Conservation (phyloP, 2,329 filamentous ascomycete genomes). For the Diaporthe ampelina region DNA sequence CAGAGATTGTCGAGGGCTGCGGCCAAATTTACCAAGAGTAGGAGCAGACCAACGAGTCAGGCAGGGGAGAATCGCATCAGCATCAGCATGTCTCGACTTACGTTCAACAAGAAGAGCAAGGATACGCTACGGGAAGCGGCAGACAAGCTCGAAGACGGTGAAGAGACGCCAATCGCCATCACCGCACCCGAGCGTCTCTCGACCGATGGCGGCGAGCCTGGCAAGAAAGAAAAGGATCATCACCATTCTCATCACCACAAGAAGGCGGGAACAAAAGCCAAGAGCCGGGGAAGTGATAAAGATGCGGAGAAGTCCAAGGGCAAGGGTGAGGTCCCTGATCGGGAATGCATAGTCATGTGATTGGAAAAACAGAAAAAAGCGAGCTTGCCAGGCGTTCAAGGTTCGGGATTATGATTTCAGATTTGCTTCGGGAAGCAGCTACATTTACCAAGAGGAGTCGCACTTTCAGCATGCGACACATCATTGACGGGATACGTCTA, state of each 20-base stretch:
- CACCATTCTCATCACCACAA: slow-evolving; percentile 49
- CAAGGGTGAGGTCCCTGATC: slow-evolving; percentile 56
- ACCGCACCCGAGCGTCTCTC: slow-evolving; percentile 37
- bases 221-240: slow-evolving; percentile 46
- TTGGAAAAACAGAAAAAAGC: slow-evolving; percentile 1
- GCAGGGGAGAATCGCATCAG: slow-evolving; percentile 71
- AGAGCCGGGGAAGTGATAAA: slow-evolving; percentile 45
- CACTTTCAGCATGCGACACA: slow-evolving; percentile 12
- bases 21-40: slow-evolving; percentile 64
- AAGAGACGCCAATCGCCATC: slow-evolving; percentile 38
- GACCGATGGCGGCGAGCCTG: slow-evolving; percentile 43
- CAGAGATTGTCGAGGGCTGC: slow-evolving; percentile 71
- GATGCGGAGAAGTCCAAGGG: slow-evolving; percentile 54
- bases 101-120: slow-evolving; percentile 66
- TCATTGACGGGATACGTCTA: neutral
- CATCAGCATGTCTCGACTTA: slow-evolving; percentile 69
- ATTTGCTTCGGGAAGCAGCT: slow-evolving; percentile 19
- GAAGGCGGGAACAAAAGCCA: slow-evolving; percentile 55
- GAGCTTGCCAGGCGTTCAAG: slow-evolving; percentile 36
- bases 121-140: slow-evolving; percentile 57
- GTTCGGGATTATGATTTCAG: neutral
- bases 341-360: slow-evolving; percentile 65
- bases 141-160: slow-evolving; percentile 39
- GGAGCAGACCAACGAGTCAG: slow-evolving; percentile 71
- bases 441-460: slow-evolving; percentile 25